A percentile compares a stretch with the other conserved stretches of the same genome.
These are phyloP conservation scores for Amniculicola lignicola DNA, from an alignment of 495 filamentous ascomycete species.

Conservation along the genomic window DNA sequence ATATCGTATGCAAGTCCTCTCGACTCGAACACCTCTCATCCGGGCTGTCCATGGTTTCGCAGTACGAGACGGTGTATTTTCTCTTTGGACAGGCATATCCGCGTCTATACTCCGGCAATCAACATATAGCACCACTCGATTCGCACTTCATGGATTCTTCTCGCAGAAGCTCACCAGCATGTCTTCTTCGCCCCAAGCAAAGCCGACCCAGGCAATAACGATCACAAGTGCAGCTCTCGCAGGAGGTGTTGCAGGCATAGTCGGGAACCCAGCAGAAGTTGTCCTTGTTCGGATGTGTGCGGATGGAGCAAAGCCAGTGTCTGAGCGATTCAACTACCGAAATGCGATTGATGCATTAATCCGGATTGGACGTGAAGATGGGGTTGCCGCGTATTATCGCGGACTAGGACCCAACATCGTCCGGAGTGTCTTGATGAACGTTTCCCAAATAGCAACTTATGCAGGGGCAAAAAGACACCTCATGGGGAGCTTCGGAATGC, in stretches of 20 bases:
- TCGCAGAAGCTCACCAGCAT: conserved; percentile 33
- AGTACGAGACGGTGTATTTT: conserved; percentile 41
- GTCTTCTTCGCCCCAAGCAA: conserved; percentile 8
- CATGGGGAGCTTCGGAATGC: conserved; percentile 31
- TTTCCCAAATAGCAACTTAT: conserved; percentile 44
- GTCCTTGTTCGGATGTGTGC: conserved; percentile 16
- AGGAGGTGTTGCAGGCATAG: conserved; percentile 7
- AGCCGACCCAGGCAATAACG: conserved; percentile 35
- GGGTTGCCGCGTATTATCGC: conserved; percentile 38
- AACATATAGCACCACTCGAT: conserved; percentile 44
- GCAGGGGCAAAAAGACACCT: conserved; percentile 38
- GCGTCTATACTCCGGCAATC: conserved; percentile 45
- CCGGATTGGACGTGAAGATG: conserved; percentile 41
- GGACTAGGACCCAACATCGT: conserved; percentile 43
- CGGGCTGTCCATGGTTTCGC: conserved; percentile 40
- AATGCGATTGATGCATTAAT: conserved; percentile 40
- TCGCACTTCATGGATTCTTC: conserved; percentile 41
- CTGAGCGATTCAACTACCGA: conserved; percentile 34
- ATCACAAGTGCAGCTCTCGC: conserved; percentile 35
- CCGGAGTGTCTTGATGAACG: conserved; percentile 46
- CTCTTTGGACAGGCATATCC: conserved; percentile 43
- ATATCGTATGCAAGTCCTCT: conserved; percentile 46
- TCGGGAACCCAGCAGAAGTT: conserved; percentile 11
- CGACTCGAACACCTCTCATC: conserved; percentile 38
- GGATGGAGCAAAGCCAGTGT: conserved; percentile 3